Evolutionary conservation across 2,329 filamentous ascomycete genomes (phyloP).

Genomic region (Fusarium illudens): DNA sequence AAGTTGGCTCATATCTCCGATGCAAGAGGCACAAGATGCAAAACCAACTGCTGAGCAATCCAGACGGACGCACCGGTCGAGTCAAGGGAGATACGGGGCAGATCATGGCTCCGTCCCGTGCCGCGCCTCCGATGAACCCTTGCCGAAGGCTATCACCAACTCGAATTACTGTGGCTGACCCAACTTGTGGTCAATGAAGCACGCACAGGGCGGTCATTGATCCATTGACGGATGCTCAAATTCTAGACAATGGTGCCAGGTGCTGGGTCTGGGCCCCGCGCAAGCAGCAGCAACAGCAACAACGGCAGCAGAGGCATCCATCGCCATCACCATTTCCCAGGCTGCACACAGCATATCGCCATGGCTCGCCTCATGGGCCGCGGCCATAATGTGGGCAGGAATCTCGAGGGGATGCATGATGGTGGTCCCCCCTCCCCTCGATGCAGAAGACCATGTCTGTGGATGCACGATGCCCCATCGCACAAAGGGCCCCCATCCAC

Average conservation of each 20-base stretch:
- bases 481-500: constrained; percentile 36
- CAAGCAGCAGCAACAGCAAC: neutral
- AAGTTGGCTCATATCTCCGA: constrained; percentile 17
- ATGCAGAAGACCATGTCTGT: constrained; percentile 38
- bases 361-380: constrained; percentile 5
- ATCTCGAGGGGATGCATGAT: constrained; percentile 30
- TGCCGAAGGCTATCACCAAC: constrained; percentile 9
- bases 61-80: constrained; percentile 8
- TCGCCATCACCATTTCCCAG: neutral
- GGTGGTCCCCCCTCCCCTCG: constrained; percentile 30
- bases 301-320: neutral
- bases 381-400: constrained; percentile 11
- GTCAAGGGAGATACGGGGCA: constrained; percentile 1
- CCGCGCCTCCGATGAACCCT: constrained; percentile 22
- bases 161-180: constrained; percentile 12
- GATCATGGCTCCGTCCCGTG: constrained; percentile 8
- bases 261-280: neutral
- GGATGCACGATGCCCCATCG: constrained; percentile 37
- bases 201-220: constrained; percentile 3
- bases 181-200: constrained; percentile 10
- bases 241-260: constrained; percentile 1
- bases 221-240: neutral
- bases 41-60: constrained; percentile 7
- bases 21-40: constrained; percentile 5
- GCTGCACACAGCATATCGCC: constrained; percentile 6